Base-by-base conservation (phyloP, 768 basidiomycete species). In the Mrakia blollopis region DNA sequence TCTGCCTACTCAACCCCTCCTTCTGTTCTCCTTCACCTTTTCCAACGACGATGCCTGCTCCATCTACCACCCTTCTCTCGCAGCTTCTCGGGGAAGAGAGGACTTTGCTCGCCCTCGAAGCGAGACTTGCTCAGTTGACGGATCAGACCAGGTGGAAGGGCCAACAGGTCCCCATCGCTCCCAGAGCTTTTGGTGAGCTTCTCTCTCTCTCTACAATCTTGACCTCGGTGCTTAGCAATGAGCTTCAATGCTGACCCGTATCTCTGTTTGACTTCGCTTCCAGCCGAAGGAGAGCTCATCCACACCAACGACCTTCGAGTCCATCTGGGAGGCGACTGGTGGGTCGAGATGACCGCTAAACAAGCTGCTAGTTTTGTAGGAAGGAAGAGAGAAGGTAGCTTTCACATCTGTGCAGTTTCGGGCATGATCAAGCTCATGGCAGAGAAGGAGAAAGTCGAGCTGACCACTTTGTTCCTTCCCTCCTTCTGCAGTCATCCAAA, bases 221-320 rank as follows among this genome's bases (percentile, higher is more conserved):
- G 13, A 0, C 2, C 11, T 39, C 41, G 0, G 5, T 25, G 2
- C 28, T 37, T 16, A 6, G 44, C 11, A n/a, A 8, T 7, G 8
- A 37, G 10, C 35, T 1, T 1, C n/a, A 14, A 9, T 9, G 7
- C 35, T 25, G 72, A 37, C 54, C 3, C 41, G 21, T 23, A 11
- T 28, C 30, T 30, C n/a, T 28, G 1, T 7, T 32, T 63, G 9
- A 2, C 3, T n/a, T 57, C 57, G n/a, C 3, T 16, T 44, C 0
- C 50, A 75, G 74, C 67, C 35, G 25, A 25, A 16, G 74, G 74
- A 47, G 63, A 65, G 50, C 52, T 75, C 37, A 32, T 75, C 23
- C 74, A 75, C 32, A 75, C 74, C 21, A 75, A 75, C 74, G 74
- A 75, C 32, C n/a, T 75, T 16, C 44, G 67, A 23, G 74, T 75